Percentiles rank a stretch among this genome's conserved stretches.
Conservation (phyloP, 2,329 filamentous ascomycete genomes). For the Mycosphaerella sp. region DNA sequence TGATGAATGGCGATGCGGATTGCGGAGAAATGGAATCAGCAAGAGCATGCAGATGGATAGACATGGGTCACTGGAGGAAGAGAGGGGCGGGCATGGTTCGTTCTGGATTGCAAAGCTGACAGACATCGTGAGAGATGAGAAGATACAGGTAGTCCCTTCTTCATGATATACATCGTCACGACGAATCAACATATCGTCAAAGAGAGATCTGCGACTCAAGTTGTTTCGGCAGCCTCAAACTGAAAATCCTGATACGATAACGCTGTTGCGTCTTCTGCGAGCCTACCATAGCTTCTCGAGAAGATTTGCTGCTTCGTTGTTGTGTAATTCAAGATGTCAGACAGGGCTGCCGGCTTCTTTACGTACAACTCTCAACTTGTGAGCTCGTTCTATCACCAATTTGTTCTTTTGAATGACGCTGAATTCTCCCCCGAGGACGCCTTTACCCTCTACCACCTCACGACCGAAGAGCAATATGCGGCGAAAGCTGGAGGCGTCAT, state of each 20-base stretch:
- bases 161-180: neutral
- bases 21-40: conserved; percentile 8
- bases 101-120: conserved; percentile 3
- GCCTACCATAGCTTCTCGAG: neutral
- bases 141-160: neutral
- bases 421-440: conserved; percentile 26
- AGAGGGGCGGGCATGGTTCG: neutral
- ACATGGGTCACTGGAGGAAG: neutral
- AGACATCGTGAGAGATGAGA: conserved; percentile 7
- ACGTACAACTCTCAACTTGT: conserved; percentile 23
- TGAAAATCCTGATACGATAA: neutral
- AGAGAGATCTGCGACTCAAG: neutral
- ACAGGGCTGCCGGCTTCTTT: conserved; percentile 18
- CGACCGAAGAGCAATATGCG: conserved; percentile 20
- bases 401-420: conserved; percentile 16
- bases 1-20: conserved; percentile 2
- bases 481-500: neutral
- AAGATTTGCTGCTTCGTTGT: too few species aligned
- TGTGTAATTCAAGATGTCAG: conserved; percentile 17
- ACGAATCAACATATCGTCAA: neutral
- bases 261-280: conserved; percentile 2
- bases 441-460: conserved; percentile 29
- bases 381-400: conserved; percentile 17
- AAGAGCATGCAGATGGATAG: neutral
- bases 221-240: neutral